A percentile compares a stretch with the other conserved stretches of the same genome.
phyloP scores from a whole-genome alignment of 106 monocot genomes.

The Acorus gramineus region DNA sequence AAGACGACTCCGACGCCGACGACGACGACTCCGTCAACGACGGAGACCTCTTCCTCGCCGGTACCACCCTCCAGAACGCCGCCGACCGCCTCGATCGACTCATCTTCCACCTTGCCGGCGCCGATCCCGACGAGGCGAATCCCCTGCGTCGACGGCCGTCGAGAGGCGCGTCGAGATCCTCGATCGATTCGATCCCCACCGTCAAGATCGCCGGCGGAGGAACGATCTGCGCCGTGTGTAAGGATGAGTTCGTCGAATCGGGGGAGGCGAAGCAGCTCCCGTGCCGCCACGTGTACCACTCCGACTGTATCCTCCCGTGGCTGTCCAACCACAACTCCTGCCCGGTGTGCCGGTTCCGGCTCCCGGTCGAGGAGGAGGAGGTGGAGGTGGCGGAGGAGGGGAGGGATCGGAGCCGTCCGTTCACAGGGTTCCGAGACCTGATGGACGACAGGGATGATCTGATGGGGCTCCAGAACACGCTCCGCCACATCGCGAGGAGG shows the following conservation, averaged over 20 bases:
- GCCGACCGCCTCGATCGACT: constrained; percentile 8
- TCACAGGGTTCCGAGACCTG: neutral
- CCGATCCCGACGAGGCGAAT: too few relatives aligned
- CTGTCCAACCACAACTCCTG: constrained; percentile 54
- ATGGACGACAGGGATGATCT: constrained; percentile 1
- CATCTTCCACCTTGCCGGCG: neutral
- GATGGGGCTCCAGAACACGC: neutral
- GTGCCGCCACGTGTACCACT: constrained; percentile 65
- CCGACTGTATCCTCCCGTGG: constrained; percentile 68
- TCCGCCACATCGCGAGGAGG: constrained; percentile 5
- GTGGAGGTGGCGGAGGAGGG: neutral
- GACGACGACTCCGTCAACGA: too few relatives aligned
- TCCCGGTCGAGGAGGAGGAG: neutral
- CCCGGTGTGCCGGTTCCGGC: constrained; percentile 51
- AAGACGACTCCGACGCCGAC: too few relatives aligned
- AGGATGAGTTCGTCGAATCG: constrained; percentile 44
- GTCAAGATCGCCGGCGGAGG: constrained; percentile 20
- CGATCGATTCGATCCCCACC: constrained; percentile 44
- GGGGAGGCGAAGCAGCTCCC: constrained; percentile 39
- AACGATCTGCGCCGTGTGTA: constrained; percentile 56
- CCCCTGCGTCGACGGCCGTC: neutral
- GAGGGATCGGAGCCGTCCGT: too few relatives aligned
- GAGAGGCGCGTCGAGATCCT: constrained; percentile 14
- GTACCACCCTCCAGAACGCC: constrained; percentile 1
- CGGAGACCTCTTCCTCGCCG: neutral